phyloP scores from a whole-genome alignment of 768 basidiomycete species.

The Hygrocybe coccinea region DNA sequence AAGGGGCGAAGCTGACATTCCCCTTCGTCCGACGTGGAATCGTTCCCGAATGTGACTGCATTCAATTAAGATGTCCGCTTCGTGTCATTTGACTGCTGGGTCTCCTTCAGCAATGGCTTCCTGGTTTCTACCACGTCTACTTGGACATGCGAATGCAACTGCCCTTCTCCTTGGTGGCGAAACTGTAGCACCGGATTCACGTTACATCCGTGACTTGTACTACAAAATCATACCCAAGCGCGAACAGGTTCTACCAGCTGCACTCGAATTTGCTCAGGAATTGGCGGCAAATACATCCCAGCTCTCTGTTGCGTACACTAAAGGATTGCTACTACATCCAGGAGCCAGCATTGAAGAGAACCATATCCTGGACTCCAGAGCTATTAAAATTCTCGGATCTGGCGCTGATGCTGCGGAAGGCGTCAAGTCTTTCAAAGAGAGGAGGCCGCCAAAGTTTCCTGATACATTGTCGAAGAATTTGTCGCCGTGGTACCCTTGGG shows the following conservation, averaged over 20 bases:
- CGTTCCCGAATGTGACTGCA: constrained; percentile 40
- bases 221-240: constrained; percentile 44
- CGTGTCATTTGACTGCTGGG: neutral
- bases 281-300: constrained; percentile 49
- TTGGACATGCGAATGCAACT: constrained; percentile 48
- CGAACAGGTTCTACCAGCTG: constrained; percentile 49
- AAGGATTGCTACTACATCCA: constrained; percentile 48
- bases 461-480: constrained; percentile 40
- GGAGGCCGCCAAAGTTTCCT: constrained; percentile 40
- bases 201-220: constrained; percentile 41
- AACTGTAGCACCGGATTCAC: constrained; percentile 42
- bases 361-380: constrained; percentile 49
- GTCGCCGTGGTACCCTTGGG: constrained; percentile 51
- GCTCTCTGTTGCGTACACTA: constrained; percentile 46
- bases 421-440: constrained; percentile 44
- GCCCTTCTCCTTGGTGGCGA: constrained; percentile 48
- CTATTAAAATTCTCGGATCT: constrained; percentile 37
- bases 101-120: constrained; percentile 31
- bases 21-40: constrained; percentile 51
- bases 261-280: constrained; percentile 48
- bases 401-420: constrained; percentile 46
- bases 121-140: constrained; percentile 51
- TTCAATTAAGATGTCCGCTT: neutral
- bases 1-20: constrained; percentile 44
- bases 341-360: constrained; percentile 49